Evolutionary conservation across 2,329 filamentous ascomycete species (phyloP), one percentile per base, ranked within the genome.

Genomic region (Pochonia chlamydosporia): DNA sequence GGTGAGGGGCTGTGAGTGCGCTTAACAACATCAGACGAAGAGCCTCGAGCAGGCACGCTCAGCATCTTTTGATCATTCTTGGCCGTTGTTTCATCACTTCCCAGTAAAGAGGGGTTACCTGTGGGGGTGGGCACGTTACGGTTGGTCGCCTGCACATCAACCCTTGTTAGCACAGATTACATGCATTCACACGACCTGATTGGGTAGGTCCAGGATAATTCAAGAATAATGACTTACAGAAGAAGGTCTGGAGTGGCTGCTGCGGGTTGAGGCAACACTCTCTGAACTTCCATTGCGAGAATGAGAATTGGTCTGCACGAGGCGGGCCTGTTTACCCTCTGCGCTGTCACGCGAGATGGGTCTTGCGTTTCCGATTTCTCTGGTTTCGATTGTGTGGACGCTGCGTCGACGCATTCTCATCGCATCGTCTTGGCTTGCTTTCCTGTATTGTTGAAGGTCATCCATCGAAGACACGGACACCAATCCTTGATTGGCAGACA

Each of bases 391-490:
- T 16, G 81, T 85, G 54, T 88, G 88, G 70, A 95, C 79, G 67
- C 90, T 96, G 55, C 90, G 82, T 61, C 90, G 82, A 57, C 90
- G 79, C 66, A 90, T 86, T 60, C 88, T 79, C 66, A 86, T 89
- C 9, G 83, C 79, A 30, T 85, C 76, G 24, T 92, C 89, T 16
- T 79, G 66, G n/a, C 69, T 63, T 23, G 73, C 64, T 47, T 75
- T 72, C 48, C 74, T 81, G 57, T 75, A 72, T 50, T 89, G 60
- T 47, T 82, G 78, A 61, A 83, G 80, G 56, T 93, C 88, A 64
- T 95, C 89, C 41, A 78, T 76, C 56, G 75, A 67, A 7, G 64
- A 58, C 3, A 81, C 85, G 11, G 66, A 58, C 26, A 67, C 31
- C 21, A 52, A 20, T 16, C 51, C 46, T 16, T 51, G 48, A 71